phyloP scores from a whole-genome alignment of 2,329 filamentous ascomycete species.

The Blastomyces gilchristii region DNA sequence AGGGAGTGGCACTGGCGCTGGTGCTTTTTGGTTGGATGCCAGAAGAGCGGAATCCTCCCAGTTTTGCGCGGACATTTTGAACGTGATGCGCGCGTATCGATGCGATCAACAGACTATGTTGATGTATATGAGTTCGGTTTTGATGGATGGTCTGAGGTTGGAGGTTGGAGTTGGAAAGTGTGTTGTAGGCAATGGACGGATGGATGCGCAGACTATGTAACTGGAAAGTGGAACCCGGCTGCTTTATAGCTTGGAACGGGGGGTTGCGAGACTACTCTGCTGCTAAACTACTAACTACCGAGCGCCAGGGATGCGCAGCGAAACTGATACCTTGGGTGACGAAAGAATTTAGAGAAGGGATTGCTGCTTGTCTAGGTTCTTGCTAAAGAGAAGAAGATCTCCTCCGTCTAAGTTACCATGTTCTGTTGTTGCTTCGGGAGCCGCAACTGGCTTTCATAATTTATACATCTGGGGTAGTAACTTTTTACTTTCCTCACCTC shows the following conservation, averaged over 20 bases:
- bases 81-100: background rate
- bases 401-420: background rate
- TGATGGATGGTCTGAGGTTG: background rate
- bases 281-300: no score
- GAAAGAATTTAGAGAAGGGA: background rate
- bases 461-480: background rate
- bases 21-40: constrained; percentile 1
- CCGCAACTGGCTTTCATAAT: background rate
- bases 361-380: background rate
- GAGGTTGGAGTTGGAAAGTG: no score
- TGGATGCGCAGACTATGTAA: no score
- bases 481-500: no score
- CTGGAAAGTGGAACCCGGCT: background rate
- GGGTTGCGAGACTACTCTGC: no score
- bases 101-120: background rate
- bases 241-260: background rate
- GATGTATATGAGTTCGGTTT: background rate
- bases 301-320: no score
- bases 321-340: background rate
- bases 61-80: background rate
- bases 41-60: background rate
- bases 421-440: background rate
- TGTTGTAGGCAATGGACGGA: no score
- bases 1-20: constrained; percentile 9
- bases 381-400: background rate